Evolutionary conservation across 2,329 filamentous ascomycete genomes (phyloP), one percentile per base, ranked within the genome.

Genomic region (Epichloe gansuensis): DNA sequence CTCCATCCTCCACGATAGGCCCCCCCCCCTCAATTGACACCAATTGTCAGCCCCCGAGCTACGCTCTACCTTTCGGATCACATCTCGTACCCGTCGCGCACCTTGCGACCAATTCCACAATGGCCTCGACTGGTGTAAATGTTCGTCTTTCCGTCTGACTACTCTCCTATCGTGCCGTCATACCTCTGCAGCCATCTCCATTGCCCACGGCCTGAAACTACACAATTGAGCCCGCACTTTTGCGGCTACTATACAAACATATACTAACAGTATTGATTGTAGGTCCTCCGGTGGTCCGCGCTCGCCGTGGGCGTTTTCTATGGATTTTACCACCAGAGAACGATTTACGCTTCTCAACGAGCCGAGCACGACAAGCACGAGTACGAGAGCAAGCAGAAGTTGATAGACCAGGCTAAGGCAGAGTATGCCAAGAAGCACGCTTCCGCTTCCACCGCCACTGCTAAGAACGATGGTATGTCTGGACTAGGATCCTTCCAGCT

Each of bases 271-370:
- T 59, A 52, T 51, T 35, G 47, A 57, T 54, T 63, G 50, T 71
- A 98, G 93, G 91, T 98, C 71, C 81, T 97, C 71, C 90, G 93
- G 74, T 98, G 91, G 80, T 91, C 89, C 67, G 90, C 90, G 68
- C 87, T 98, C 61, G 87, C 84, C 66, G 77, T 89, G 65, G 93
- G 93, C 69, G 75, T 97, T 68, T 84, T 95, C 74, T 98, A 98
- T 77, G 93, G 93, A 70, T 82, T 95, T 76, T 87, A 84, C 72
- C 91, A 95, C 77, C 93, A 98, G 76, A 78, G 85, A 66, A 80
- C 81, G 57, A 85, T 98, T 71, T 84, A 74, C 61, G 71, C 86
- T 53, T 71, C 79, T 64, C 82, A 89, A 66, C 86, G 83, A 73
- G 72, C 78, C 56, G 76, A 82, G 60, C 80, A 84, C 63, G 78